Base-by-base conservation (phyloP, 768 basidiomycete species). In the Psilocybe cyanescens region DNA sequence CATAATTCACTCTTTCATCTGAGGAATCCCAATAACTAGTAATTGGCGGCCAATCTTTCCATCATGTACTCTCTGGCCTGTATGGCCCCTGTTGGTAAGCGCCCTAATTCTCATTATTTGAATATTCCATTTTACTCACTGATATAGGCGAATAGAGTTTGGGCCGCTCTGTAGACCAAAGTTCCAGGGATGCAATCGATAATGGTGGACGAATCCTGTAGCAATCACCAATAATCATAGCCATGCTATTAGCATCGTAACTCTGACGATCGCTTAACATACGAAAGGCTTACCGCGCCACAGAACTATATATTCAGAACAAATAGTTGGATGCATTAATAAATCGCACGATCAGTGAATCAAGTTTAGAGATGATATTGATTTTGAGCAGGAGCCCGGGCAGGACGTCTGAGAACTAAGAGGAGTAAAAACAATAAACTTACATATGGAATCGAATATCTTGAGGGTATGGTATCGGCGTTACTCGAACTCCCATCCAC, bases 391-490 rank as follows among this genome's bases (percentile, higher is more conserved):
- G 4, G 17, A 30, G 17, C 12, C 31, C 24, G 24, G 24, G 24
- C 1, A 24, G 1, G 24, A 24, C 24, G 1, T 16, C 48, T 28
- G n/a, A 12, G 39, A 24, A 57, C 41, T 28, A 46, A 30, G 12
- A 8, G 24, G 0, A 37, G n/a, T 48, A 19, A 24, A 31, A 48
- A 53, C 6, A 24, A 24, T 24, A 24, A 31, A 70, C 83, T 61
- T 61, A 84, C 83, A 66, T 86, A 88, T 35, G 87, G 86, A 62
- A 88, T 87, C 0, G 86, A 87, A 66, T 85, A 87, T 29, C 87
- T 75, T 35, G 80, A 79, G 1, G 81, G 83, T 1, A 81, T 61
- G 19, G 57, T 19, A 16, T 49, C 76, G 72, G 80, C 78, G 9
- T 68, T 72, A 46, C 72, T 71, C n/a, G 56, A 59, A 30, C 52